Evolutionary conservation across 2,329 filamentous ascomycete genomes (phyloP).

Genomic region (Pseudomassariella vexata): DNA sequence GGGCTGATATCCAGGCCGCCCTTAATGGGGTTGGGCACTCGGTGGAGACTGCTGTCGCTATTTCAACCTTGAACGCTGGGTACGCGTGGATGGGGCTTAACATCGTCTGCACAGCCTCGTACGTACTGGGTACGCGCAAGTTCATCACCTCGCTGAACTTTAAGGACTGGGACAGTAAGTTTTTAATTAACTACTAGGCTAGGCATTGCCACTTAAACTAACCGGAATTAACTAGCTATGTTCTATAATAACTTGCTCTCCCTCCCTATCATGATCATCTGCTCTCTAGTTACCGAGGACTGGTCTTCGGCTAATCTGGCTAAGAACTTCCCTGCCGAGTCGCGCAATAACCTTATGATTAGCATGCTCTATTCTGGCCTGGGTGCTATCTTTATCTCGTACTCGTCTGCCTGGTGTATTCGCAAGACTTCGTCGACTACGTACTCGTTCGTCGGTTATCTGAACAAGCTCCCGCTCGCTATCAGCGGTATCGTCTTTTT

Average conservation of each 20-base stretch:
- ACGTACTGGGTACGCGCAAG: slow-evolving; percentile 90
- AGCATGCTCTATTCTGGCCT: slow-evolving; percentile 94
- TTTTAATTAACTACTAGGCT: background rate
- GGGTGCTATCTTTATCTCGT: slow-evolving; percentile 96
- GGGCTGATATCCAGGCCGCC: slow-evolving; percentile 80
- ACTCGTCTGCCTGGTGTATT: slow-evolving; percentile 97
- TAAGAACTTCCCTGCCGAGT: slow-evolving; percentile 78
- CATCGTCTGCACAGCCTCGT: slow-evolving; percentile 87
- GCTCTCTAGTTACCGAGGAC: slow-evolving; percentile 80
- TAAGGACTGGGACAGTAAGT: slow-evolving; percentile 98
- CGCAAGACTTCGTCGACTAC: slow-evolving; percentile 97
- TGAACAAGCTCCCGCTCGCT: slow-evolving; percentile 97
- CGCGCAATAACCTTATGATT: slow-evolving; percentile 71
- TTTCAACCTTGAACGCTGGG: slow-evolving; percentile 87
- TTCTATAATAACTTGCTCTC: slow-evolving; percentile 99
- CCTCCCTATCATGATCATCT: slow-evolving; percentile 80
- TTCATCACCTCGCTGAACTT: slow-evolving; percentile 99
- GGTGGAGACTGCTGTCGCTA: slow-evolving; percentile 61
- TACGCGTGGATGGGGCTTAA: slow-evolving; percentile 98
- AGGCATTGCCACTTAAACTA: background rate
- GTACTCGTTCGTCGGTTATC: slow-evolving; percentile 97
- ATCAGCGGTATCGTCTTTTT: slow-evolving; percentile 92
- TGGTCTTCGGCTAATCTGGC: slow-evolving; percentile 81
- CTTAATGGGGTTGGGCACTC: slow-evolving; percentile 26
- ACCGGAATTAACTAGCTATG: slow-evolving; percentile 58